phyloP scores from a whole-genome alignment of 1,139 yeast species.

The Pneumocystis murina region DNA sequence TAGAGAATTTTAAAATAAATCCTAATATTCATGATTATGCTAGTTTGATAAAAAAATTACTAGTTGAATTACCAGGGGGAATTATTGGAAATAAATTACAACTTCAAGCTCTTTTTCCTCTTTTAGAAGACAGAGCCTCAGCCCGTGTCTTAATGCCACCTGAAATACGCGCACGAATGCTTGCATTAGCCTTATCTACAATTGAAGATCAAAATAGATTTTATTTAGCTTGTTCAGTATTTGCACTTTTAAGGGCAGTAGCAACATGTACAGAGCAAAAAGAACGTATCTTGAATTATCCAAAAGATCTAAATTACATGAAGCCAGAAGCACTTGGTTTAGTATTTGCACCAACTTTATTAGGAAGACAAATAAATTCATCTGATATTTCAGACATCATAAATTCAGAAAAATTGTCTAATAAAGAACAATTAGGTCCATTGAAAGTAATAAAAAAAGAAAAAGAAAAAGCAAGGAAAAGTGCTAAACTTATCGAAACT shows the following conservation, averaged over 20 bases:
- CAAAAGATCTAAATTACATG: slow-evolving; percentile 7
- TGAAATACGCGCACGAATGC: slow-evolving; percentile 2
- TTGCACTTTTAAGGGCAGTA: slow-evolving; percentile 6
- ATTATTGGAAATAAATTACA: slow-evolving; percentile 6
- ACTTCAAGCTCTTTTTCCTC: background rate
- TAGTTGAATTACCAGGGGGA: slow-evolving; percentile 8
- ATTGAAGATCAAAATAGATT: slow-evolving; percentile 3
- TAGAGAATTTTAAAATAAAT: background rate
- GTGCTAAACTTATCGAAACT: slow-evolving; percentile 5
- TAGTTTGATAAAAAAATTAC: slow-evolving; percentile 7
- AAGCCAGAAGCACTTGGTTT: slow-evolving; percentile 7
- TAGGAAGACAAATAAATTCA: slow-evolving; percentile 3
- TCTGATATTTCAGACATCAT: background rate
- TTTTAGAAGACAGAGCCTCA: background rate
- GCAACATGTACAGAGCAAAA: background rate
- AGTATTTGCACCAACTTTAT: slow-evolving; percentile 10
- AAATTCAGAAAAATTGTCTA: slow-evolving; percentile 2
- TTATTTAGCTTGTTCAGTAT: slow-evolving; percentile 1
- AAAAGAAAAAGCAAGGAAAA: slow-evolving; percentile 5
- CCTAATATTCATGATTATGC: slow-evolving; percentile 9
- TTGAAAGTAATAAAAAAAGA: slow-evolving; percentile 9
- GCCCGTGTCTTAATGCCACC: slow-evolving; percentile 1
- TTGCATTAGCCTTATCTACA: slow-evolving; percentile 2
- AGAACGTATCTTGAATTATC: background rate
- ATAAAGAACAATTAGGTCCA: slow-evolving; percentile 3